Base-by-base conservation (phyloP, 192 early-diverging fungal genomes). In the Geranomyces variabilis region DNA sequence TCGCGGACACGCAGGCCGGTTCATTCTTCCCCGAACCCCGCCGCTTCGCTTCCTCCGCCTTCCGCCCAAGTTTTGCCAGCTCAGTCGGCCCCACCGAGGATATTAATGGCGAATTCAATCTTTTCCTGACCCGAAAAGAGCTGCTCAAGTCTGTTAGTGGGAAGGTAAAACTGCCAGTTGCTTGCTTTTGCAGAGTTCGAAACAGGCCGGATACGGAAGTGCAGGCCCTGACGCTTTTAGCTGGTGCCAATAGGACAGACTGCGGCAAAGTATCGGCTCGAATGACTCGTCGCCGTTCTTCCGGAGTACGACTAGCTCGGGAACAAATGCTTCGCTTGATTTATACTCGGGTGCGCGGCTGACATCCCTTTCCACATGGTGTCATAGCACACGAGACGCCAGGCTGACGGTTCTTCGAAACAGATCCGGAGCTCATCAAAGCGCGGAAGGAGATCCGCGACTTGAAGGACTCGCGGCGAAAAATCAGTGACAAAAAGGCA, bases 401-500 rank as follows among this genome's bases (percentile, higher is more conserved):
- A 41, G 36, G 10, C 36, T 41, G 36, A 41, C 10, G 10, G 5
- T 41, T 3, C 10, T 41, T 41, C 36, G 10, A 10, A 66, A 26
- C 24, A 66, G 63, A 67, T 55, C 70, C 70, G 24, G 70, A 72
- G 28, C 43, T 72, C 9, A 34, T 64, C 44, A 72, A 64, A 46
- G 46, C 51, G 17, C 70, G 70, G 29, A 63, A 43, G 24, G 70
- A 63, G 41, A 64, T 72, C n/a, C 22, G 62, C 6, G 70, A 72
- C 10, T 26, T 75, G 22, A 58, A 63, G 36, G 66, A 46, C 7
- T 22, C 26, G 24, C 63, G 65, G 41, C 73, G 73, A 21, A 75
- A 76, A 45, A 17, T 76, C 1, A 31, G 30, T 14, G 75, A 70
- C 48, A 64, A 66, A 36, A 76, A 76, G 34, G 55, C 69, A 3